phyloP scores from a whole-genome alignment of 352 stramenopile species.

The Phytophthora sp. region DNA sequence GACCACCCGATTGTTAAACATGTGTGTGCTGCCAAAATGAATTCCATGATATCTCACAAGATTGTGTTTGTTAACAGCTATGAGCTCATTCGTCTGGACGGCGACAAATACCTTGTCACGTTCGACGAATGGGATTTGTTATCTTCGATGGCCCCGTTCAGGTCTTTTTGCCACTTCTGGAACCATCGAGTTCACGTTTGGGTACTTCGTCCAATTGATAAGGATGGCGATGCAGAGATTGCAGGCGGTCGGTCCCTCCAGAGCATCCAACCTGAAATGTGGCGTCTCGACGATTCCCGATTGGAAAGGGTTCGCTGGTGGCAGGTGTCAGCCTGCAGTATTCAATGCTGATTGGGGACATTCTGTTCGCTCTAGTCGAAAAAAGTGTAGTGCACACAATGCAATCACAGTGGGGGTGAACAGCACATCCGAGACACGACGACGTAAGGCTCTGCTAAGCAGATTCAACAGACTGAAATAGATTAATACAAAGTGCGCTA shows the following conservation, averaged over 20 bases:
- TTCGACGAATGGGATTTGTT: slow-evolving; percentile 33
- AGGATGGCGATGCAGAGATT: not conserved
- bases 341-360: no score
- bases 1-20: no score
- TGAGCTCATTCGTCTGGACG: slow-evolving; percentile 31
- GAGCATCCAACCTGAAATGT: slow-evolving; percentile 11
- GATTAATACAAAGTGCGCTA: slow-evolving; percentile 15
- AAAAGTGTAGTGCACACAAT: slow-evolving; percentile 26
- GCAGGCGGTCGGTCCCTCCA: not conserved
- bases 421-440: slow-evolving; percentile 29
- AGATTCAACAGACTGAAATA: slow-evolving; percentile 43
- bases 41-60: not conserved
- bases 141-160: slow-evolving; percentile 10
- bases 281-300: slow-evolving; percentile 17
- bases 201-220: not conserved
- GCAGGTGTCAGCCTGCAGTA: not conserved
- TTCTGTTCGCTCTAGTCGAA: not conserved
- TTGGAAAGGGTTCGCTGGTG: not conserved
- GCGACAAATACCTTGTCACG: slow-evolving; percentile 20
- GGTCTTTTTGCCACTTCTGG: slow-evolving; percentile 22
- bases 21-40: not conserved
- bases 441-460: slow-evolving; percentile 17
- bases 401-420: slow-evolving; percentile 32
- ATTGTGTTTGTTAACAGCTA: slow-evolving; percentile 21
- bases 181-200: slow-evolving; percentile 29